These are phyloP conservation scores for Paraphoma sp. DNA, from an alignment of 2,329 filamentous ascomycete genomes.

Conservation along the genomic window DNA sequence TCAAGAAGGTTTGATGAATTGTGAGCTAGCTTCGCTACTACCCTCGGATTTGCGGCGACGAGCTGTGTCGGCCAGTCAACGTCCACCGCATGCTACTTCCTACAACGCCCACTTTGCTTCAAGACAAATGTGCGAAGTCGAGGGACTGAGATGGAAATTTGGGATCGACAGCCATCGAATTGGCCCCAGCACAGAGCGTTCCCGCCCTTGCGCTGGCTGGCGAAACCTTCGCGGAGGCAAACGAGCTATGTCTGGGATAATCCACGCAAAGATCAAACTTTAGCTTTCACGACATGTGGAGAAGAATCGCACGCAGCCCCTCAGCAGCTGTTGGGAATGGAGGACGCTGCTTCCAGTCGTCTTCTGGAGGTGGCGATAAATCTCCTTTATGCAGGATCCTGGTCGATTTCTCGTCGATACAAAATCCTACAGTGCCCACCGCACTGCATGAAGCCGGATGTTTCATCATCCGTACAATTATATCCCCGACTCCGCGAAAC, in stretches of 20 bases:
- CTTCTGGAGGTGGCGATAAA: conserved; percentile 1
- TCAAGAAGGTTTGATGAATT: conserved; percentile 5
- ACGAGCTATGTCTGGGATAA: background rate
- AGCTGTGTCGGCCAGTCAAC: background rate
- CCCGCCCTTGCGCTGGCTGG: too few relatives aligned
- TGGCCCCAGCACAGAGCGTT: background rate
- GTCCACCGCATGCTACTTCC: background rate
- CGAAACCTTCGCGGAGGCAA: background rate
- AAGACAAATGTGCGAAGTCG: background rate
- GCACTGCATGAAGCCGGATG: background rate
- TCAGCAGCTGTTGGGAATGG: background rate
- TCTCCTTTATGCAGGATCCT: background rate
- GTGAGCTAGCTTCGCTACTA: background rate
- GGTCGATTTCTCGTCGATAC: background rate
- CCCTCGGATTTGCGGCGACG: background rate
- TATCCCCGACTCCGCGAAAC: conserved; percentile 2
- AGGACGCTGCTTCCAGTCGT: conserved; percentile 1
- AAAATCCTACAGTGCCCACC: background rate
- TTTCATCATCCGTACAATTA: conserved; percentile 5
- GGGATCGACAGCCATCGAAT: background rate
- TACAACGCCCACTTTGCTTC: background rate
- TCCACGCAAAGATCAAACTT: background rate
- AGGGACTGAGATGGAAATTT: background rate
- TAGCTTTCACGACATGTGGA: background rate
- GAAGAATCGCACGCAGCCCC: background rate